A percentile compares a stretch with the other conserved stretches of the same genome.
These are phyloP conservation scores for Tephrocybe sp. DNA, from an alignment of 768 basidiomycete species.

Conservation along the genomic window DNA sequence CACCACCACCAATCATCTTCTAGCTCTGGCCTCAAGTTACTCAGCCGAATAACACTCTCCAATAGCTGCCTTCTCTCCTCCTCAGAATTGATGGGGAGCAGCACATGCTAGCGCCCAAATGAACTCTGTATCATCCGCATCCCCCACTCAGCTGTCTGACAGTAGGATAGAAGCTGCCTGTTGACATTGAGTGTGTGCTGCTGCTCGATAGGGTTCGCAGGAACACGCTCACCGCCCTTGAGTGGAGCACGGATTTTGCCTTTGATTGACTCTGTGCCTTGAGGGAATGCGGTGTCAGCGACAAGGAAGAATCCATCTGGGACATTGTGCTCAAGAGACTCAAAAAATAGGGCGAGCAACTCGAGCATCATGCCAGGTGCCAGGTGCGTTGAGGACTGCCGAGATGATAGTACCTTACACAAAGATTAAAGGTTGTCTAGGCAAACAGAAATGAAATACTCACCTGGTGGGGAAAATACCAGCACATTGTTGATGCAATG, in stretches of 20 bases:
- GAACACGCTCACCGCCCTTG: constrained; percentile 23
- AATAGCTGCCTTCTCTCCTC: constrained; percentile 21
- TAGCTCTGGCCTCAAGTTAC: constrained; percentile 30
- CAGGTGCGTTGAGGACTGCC: constrained; percentile 34
- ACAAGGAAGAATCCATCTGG: constrained; percentile 32
- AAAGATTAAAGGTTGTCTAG: not conserved
- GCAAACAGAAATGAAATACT: not conserved
- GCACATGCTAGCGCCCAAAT: constrained; percentile 45
- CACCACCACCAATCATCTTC: not conserved
- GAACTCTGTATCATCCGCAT: constrained; percentile 44
- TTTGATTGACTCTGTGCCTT: constrained; percentile 13
- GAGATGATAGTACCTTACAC: constrained; percentile 33
- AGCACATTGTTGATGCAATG: constrained; percentile 38
- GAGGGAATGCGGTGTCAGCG: constrained; percentile 37
- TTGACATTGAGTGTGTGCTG: constrained; percentile 3
- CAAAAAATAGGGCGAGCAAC: constrained; percentile 32
- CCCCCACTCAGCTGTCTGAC: constrained; percentile 56
- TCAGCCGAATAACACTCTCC: constrained; percentile 31
- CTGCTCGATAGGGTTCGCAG: constrained; percentile 1
- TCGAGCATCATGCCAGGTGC: constrained; percentile 43
- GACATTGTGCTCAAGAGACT: constrained; percentile 22
- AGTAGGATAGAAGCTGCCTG: constrained; percentile 38
- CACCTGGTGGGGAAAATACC: constrained; percentile 23
- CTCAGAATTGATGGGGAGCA: constrained; percentile 27
- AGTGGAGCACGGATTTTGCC: constrained; percentile 28